phyloP scores from a whole-genome alignment of 2,329 filamentous ascomycete genomes.

The Nemania abortiva region DNA sequence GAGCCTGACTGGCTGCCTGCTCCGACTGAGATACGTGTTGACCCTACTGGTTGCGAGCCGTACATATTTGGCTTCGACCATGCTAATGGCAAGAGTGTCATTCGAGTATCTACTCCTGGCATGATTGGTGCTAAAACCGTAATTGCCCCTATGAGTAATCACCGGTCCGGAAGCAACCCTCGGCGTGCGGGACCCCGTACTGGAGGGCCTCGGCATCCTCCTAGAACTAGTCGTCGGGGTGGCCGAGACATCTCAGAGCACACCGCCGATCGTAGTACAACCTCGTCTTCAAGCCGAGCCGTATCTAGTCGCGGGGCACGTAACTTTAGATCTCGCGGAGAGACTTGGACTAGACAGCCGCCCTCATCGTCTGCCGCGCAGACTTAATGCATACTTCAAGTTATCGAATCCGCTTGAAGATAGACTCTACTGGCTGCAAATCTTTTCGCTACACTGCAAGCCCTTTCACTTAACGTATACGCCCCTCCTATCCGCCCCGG shows the following conservation, averaged over 20 bases:
- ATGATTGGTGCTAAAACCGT: slow-evolving; percentile 55
- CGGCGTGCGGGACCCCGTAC: slow-evolving; percentile 37
- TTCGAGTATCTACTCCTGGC: slow-evolving; percentile 60
- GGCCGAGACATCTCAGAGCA: slow-evolving; percentile 37
- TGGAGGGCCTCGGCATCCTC: slow-evolving; percentile 32
- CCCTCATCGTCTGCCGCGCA: slow-evolving; percentile 31
- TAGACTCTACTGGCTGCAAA: background rate
- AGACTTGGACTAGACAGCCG: slow-evolving; percentile 44
- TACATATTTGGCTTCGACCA: slow-evolving; percentile 56
- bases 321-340: slow-evolving; percentile 42
- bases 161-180: slow-evolving; percentile 43
- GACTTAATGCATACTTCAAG: slow-evolving; percentile 30
- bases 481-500: slow-evolving; percentile 7
- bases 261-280: slow-evolving; percentile 27
- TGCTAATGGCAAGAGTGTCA: slow-evolving; percentile 55
- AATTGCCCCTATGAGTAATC: slow-evolving; percentile 37
- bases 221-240: slow-evolving; percentile 40
- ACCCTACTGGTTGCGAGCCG: slow-evolving; percentile 61
- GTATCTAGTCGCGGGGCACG: slow-evolving; percentile 41
- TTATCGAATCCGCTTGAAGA: slow-evolving; percentile 11
- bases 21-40: slow-evolving; percentile 63
- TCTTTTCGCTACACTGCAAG: slow-evolving; percentile 22
- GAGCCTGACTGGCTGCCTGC: slow-evolving; percentile 66
- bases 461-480: slow-evolving; percentile 23
- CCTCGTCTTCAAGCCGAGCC: slow-evolving; percentile 35